These are phyloP conservation scores for Urtica urens DNA, from an alignment of 306 rosid genomes.

Conservation along the genomic window DNA sequence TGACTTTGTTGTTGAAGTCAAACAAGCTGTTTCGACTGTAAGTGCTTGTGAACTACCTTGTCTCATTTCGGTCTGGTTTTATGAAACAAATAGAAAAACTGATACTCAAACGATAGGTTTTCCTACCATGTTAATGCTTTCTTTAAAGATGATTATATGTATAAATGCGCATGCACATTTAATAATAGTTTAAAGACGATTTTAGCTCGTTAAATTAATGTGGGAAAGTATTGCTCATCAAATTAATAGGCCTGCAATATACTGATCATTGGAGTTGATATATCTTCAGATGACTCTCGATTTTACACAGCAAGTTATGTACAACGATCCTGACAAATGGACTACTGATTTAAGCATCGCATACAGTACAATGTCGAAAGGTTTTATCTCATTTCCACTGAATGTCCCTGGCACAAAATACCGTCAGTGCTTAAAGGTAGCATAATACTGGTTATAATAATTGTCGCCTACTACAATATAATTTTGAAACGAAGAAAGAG, in stretches of 20 bases:
- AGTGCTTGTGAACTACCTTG: too few species aligned
- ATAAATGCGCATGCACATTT: too few species aligned
- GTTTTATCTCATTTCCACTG: conserved; percentile 30
- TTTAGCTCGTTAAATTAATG: too few species aligned
- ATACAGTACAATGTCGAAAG: conserved; percentile 13
- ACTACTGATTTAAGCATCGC: conserved; percentile 9
- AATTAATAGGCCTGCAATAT: too few species aligned
- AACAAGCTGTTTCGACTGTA: conserved; percentile 18
- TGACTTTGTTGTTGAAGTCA: conserved; percentile 27
- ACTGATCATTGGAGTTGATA: too few species aligned
- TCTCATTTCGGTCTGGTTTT: too few species aligned
- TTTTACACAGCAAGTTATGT: conserved; percentile 14
- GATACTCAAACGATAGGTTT: too few species aligned
- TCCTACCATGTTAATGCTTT: too few species aligned
- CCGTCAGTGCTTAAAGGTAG: conserved; percentile 19
- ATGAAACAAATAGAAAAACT: too few species aligned
- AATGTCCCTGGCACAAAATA: conserved; percentile 30
- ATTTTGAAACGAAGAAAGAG: not conserved
- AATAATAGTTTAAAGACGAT: too few species aligned
- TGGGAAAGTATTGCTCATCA: too few species aligned
- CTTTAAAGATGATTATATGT: too few species aligned
- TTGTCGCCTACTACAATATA: not conserved
- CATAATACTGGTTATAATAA: not conserved
- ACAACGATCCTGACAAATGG: conserved; percentile 22
- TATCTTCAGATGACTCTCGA: conserved; percentile 29